phyloP scores from a whole-genome alignment of 805 yeast genomes.

The Yarrowia sp. region DNA sequence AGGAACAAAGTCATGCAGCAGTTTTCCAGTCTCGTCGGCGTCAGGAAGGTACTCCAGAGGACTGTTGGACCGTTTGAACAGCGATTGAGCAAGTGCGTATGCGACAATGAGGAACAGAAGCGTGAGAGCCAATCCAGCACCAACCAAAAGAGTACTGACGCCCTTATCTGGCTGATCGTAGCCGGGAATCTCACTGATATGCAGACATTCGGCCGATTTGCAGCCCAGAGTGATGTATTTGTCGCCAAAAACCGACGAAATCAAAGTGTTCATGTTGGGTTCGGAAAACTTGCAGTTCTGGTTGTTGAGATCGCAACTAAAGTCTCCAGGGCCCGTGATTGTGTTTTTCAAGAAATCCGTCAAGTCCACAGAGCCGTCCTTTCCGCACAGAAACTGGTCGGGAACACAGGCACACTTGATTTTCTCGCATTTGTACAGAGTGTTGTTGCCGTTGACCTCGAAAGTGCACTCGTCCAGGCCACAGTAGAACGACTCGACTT shows the following conservation, averaged over 20 bases:
- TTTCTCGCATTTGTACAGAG: constrained; percentile 77
- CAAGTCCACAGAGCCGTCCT: constrained; percentile 90
- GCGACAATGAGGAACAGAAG: constrained; percentile 42
- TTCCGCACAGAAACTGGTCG: constrained; percentile 92
- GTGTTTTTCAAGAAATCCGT: constrained; percentile 91
- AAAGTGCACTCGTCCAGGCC: constrained; percentile 77
- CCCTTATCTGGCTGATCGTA: constrained; percentile 68
- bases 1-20: constrained; percentile 65
- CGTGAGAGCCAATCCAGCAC: constrained; percentile 45
- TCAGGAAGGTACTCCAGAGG: constrained; percentile 47
- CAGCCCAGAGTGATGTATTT: constrained; percentile 83
- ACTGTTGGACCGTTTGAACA: constrained; percentile 41
- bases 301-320: constrained; percentile 72
- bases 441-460: constrained; percentile 68
- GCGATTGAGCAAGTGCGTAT: constrained; percentile 38
- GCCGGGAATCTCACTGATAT: constrained; percentile 92
- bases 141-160: constrained; percentile 43
- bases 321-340: constrained; percentile 91
- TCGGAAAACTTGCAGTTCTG: constrained; percentile 82
- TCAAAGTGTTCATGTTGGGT: constrained; percentile 94
- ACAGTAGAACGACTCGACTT: constrained; percentile 89
- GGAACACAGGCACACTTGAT: constrained; percentile 91
- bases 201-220: constrained; percentile 88
- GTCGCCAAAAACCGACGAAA: constrained; percentile 93
- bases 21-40: constrained; percentile 55